Evolutionary conservation across 2,329 filamentous ascomycete genomes (phyloP), one percentile per base, ranked within the genome.

Genomic region (Bipolaris sorokiniana): DNA sequence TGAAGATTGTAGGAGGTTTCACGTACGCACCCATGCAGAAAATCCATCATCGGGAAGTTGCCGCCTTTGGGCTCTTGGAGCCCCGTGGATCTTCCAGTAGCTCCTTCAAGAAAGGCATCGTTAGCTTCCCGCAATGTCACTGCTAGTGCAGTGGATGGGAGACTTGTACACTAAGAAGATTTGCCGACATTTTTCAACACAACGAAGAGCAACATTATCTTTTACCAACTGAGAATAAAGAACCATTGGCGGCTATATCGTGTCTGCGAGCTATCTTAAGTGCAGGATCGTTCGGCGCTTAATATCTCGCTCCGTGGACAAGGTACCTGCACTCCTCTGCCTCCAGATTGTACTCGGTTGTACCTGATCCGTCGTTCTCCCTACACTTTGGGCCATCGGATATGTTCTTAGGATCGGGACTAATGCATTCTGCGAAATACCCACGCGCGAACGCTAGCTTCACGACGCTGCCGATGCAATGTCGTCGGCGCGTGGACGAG

Each of bases 251-350:
- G 59, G 44, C 48, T 45, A 41, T 42, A 28, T 20, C 56, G 47
- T 61, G 58, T 65, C 31, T 57, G 23, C 55, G 36, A 46, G 36
- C 22, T 47, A 53, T 57, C 44, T 59, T 47, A 52, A 49, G 20
- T 38, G 51, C 51, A 44, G 36, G 59, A 57, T 52, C 49, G 48
- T 34, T 22, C 31, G 42, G 16, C 52, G 59, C 40, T 52, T 28
- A 71, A 52, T 69, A 63, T 63, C 38, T 67, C 67, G 61, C 58
- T 69, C 67, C 58, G 54, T 42, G 54, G 42, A 40, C 37, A 31
- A 38, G 48, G 58, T 13, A 56, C 47, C 36, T 65, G 70, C 71
- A 72, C 45, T 69, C 66, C 63, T 56, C 54, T 52, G 49, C 59
- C 59, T 61, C 65, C 59, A 66, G 62, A 70, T 66, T 64, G 54